A percentile compares a stretch with the other conserved stretches of the same genome.
Evolutionary conservation across 106 monocot species (phyloP).

Genomic region (Phalaenopsis equestris): DNA sequence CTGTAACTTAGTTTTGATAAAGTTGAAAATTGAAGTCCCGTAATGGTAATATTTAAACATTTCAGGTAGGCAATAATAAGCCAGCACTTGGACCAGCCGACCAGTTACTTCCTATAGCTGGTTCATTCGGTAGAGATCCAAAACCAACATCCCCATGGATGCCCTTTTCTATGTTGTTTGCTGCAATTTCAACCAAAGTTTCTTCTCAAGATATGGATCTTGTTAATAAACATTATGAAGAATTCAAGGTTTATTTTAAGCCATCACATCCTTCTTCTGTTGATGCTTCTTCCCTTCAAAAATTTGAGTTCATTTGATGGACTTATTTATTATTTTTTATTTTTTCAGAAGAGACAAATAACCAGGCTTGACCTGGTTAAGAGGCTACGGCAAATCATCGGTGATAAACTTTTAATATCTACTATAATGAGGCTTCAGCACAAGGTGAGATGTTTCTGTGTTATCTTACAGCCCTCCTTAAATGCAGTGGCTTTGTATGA

Average conservation of each 20-base stretch:
- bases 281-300: not conserved
- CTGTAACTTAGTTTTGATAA: not conserved
- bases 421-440: constrained; percentile 75
- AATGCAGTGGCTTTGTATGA: not conserved
- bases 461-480: not conserved
- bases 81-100: constrained; percentile 1
- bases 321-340: not conserved
- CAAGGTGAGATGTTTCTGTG: constrained; percentile 38
- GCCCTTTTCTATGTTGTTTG: constrained; percentile 91
- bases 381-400: constrained; percentile 65
- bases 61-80: constrained; percentile 14
- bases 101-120: constrained; percentile 13
- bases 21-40: not conserved
- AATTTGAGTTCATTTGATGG: not conserved
- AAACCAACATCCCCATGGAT: constrained; percentile 70
- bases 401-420: constrained; percentile 73
- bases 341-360: constrained; percentile 48
- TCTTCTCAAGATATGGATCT: constrained; percentile 65
- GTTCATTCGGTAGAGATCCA: constrained; percentile 17
- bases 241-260: constrained; percentile 50
- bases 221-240: constrained; percentile 58
- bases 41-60: not conserved
- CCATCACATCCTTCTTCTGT: not conserved
- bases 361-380: constrained; percentile 66
- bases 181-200: constrained; percentile 80